phyloP scores from a whole-genome alignment of 2,329 filamentous ascomycete genomes.

The Aspergillus luchuensis region DNA sequence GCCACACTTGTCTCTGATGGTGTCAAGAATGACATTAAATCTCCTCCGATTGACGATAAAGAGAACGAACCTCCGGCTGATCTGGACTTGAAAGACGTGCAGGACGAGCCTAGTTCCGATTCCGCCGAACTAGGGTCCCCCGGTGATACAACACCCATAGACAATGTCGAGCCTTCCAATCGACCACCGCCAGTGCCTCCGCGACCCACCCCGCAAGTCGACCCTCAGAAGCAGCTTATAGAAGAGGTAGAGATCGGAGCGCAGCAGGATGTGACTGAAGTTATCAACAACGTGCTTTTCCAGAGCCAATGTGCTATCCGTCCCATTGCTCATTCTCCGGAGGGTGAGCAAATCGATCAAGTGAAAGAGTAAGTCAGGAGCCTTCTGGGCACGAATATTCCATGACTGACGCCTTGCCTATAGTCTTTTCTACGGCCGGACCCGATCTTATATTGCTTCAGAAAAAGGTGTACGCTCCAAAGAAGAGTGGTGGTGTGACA shows the following conservation, averaged over 20 bases:
- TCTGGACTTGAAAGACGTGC: slow-evolving; percentile 26
- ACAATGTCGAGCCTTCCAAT: slow-evolving; percentile 41
- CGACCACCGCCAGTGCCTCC: slow-evolving; percentile 63
- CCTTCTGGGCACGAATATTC: not conserved
- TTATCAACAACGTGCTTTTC: slow-evolving; percentile 89
- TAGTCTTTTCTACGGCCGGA: slow-evolving; percentile 55
- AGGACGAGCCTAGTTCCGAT: slow-evolving; percentile 21
- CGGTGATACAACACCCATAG: slow-evolving; percentile 8
- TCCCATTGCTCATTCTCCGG: slow-evolving; percentile 64
- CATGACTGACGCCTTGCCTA: not conserved
- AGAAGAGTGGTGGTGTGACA: slow-evolving; percentile 63
- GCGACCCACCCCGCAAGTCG: slow-evolving; percentile 44
- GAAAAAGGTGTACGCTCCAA: slow-evolving; percentile 50
- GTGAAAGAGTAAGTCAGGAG: slow-evolving; percentile 62
- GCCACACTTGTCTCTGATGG: slow-evolving; percentile 40
- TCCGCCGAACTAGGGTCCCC: slow-evolving; percentile 6
- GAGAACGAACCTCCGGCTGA: slow-evolving; percentile 40
- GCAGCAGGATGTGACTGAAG: slow-evolving; percentile 95
- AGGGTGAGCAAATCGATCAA: slow-evolving; percentile 77
- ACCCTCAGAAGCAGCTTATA: slow-evolving; percentile 41
- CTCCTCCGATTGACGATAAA: slow-evolving; percentile 37
- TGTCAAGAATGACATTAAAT: slow-evolving; percentile 21
- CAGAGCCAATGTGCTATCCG: slow-evolving; percentile 87
- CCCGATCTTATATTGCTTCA: slow-evolving; percentile 50
- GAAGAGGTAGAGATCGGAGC: slow-evolving; percentile 62